Evolutionary conservation across 345 rosid genomes (phyloP), one percentile per base, ranked within the genome.

Genomic region (Sonneratia caseolaris): DNA sequence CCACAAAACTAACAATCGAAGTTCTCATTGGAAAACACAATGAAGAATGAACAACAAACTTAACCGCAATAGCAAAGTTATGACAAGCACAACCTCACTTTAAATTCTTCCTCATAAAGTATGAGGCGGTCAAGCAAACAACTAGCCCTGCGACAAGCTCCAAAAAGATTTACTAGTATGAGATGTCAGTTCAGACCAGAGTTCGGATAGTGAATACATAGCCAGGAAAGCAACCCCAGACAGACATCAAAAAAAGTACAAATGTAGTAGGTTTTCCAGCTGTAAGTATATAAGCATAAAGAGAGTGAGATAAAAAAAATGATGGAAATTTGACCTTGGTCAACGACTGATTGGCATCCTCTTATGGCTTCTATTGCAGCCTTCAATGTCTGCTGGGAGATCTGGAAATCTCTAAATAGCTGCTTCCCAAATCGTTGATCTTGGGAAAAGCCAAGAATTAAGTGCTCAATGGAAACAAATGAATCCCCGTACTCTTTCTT

Each of bases 311-410:
- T n/a, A 57, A n/a, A 7, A 62, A 0, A 62, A 2, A 16, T n/a
- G 4, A 24, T 16, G 8, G 1, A 56, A 55, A 57, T 43, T 37
- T 68, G 51, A 96, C 99, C 99, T 89, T 91, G 97, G 79, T 96
- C 99, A 70, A 92, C 88, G 64, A 96, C 99, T 70, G 98, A 89
- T 73, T 96, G 99, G 68, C 87, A 91, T 74, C 99, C 98, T 82
- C 99, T 89, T 57, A 96, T 86, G 64, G 97, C 80, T 83, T 89
- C 93, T 82, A 96, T 73, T 0, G 96, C 98, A 77, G 97, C 71
- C 84, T 89, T 92, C 79, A 96, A 75, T 51, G 80, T 74, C 77
- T 74, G 85, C 19, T 79, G 79, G 35, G 96, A 80, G 69, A 96
- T 82, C 79, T 86, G 91, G 75, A 96, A 96, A 74, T 96, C 98